Percentiles rank a stretch among this genome's conserved stretches.
Conservation (phyloP, 169 alveolate species). For the Cryptosporidium sp. region DNA sequence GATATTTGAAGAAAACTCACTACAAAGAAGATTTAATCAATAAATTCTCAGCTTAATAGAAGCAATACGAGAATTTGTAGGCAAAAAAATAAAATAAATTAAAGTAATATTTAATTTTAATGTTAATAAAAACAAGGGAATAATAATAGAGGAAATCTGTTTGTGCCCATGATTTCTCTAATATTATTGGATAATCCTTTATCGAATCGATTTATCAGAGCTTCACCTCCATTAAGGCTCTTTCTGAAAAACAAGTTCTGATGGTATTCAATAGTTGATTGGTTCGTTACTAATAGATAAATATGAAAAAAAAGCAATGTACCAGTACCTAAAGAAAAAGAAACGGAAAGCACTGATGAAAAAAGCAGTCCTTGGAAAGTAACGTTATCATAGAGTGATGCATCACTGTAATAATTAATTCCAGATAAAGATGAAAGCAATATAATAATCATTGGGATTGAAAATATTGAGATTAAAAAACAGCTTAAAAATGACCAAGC, state of each 20-base stretch:
- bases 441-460: slow-evolving; percentile 40
- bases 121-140: slow-evolving; percentile 41
- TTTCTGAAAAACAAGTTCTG: slow-evolving; percentile 29
- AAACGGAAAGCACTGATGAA: slow-evolving; percentile 47
- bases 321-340: slow-evolving; percentile 69
- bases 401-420: neutral
- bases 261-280: slow-evolving; percentile 65
- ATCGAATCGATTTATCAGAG: slow-evolving; percentile 18
- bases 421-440: slow-evolving; percentile 27
- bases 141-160: slow-evolving; percentile 32
- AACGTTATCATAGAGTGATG: slow-evolving; percentile 12
- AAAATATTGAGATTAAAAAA: slow-evolving; percentile 19
- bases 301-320: slow-evolving; percentile 54
- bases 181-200: slow-evolving; percentile 30
- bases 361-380: slow-evolving; percentile 51
- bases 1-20: neutral
- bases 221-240: neutral
- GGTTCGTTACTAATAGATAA: slow-evolving; percentile 44
- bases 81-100: neutral
- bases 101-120: neutral
- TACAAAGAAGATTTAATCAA: neutral
- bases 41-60: neutral
- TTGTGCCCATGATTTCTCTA: slow-evolving; percentile 63
- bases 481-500: slow-evolving; percentile 77
- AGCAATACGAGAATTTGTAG: too few species aligned